Percentiles rank a stretch among this genome's conserved stretches.
Evolutionary conservation across 768 basidiomycete genomes (phyloP).

Genomic region (Russula olivacea): DNA sequence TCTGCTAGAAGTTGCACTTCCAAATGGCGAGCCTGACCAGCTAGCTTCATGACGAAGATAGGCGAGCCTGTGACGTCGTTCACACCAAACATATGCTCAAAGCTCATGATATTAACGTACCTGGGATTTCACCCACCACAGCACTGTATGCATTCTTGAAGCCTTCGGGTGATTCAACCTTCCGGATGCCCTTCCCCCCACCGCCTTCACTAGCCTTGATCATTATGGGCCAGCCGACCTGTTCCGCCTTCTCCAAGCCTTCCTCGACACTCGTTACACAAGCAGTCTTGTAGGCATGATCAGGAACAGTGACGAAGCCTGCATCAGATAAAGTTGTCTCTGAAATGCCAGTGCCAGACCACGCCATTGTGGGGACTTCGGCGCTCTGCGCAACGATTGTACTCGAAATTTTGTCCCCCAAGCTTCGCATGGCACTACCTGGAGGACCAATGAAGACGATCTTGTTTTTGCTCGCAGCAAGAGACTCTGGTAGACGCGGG

Average conservation of each 20-base stretch:
- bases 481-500: constrained; percentile 89
- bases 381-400: constrained; percentile 98
- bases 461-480: constrained; percentile 87
- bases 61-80: constrained; percentile 64
- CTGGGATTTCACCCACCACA: constrained; percentile 93
- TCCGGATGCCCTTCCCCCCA: constrained; percentile 98
- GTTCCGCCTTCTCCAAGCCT: constrained; percentile 73
- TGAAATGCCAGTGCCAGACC: constrained; percentile 93
- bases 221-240: constrained; percentile 97
- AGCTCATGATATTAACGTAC: constrained; percentile 38
- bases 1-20: constrained; percentile 98
- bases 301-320: constrained; percentile 92
- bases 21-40: constrained; percentile 93
- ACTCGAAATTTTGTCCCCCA: constrained; percentile 99
- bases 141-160: constrained; percentile 96
- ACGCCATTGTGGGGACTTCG: constrained; percentile 95
- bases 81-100: constrained; percentile 17
- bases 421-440: constrained; percentile 96
- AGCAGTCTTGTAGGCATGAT: constrained; percentile 80
- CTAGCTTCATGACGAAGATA: constrained; percentile 99
- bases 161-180: constrained; percentile 76
- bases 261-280: constrained; percentile 87
- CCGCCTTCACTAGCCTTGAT: constrained; percentile 99
- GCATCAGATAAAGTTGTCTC: constrained; percentile 78
- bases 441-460: constrained; percentile 99